phyloP scores from a whole-genome alignment of 2,329 filamentous ascomycete species.

The Paecilomyces variotii region DNA sequence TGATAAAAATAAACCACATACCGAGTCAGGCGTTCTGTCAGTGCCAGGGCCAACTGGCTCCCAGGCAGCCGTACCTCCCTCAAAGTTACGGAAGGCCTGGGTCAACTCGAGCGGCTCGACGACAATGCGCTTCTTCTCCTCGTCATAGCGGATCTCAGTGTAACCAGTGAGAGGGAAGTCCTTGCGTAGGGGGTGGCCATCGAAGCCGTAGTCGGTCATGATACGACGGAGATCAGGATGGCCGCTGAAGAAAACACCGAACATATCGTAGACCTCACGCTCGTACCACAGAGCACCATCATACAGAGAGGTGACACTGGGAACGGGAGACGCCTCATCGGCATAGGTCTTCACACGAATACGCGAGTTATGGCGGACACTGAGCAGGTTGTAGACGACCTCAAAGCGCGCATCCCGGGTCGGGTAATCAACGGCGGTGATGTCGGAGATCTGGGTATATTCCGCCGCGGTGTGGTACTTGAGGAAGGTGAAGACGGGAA shows the following conservation, averaged over 20 bases:
- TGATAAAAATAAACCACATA: constrained; percentile 29
- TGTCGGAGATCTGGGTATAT: constrained; percentile 85
- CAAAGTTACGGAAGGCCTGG: constrained; percentile 97
- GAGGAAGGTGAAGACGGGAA: constrained; percentile 88
- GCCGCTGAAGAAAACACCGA: constrained; percentile 90
- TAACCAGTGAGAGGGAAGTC: constrained; percentile 98
- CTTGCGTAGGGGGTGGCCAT: constrained; percentile 93
- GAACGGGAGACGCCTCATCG: constrained; percentile 89
- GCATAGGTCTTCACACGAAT: constrained; percentile 98
- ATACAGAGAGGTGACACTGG: constrained; percentile 75
- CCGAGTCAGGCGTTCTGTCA: constrained; percentile 68
- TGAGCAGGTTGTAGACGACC: constrained; percentile 94
- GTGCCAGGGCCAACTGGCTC: constrained; percentile 64
- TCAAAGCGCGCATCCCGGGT: constrained; percentile 95
- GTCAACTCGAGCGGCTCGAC: constrained; percentile 96
- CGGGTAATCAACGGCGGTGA: constrained; percentile 93
- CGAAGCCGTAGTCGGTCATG: constrained; percentile 99
- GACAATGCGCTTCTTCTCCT: constrained; percentile 99
- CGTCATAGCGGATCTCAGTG: constrained; percentile 95
- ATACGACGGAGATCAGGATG: constrained; percentile 95
- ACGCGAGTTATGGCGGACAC: constrained; percentile 89
- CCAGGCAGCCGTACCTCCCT: constrained; percentile 70
- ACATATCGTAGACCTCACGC: constrained; percentile 94
- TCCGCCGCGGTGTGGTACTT: constrained; percentile 98
- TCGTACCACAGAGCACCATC: constrained; percentile 99